Base-by-base conservation (phyloP, 2,329 filamentous ascomycete genomes). In the Fusarium solani-melongenae region DNA sequence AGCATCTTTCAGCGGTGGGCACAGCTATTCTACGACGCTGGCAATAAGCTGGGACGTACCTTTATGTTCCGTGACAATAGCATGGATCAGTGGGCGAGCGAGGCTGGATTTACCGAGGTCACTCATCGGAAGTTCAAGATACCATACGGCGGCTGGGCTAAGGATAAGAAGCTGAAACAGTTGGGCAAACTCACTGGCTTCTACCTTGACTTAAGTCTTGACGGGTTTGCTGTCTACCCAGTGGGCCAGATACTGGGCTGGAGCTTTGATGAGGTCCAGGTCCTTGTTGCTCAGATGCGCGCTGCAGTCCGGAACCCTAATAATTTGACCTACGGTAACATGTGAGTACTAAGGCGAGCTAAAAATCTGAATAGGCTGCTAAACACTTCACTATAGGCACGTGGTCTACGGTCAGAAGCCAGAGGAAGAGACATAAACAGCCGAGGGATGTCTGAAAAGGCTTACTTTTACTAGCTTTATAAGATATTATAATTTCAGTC, bases 11-110 rank as follows among this genome's bases (percentile, higher is more conserved):
- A 33, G 31, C 31, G 31, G 41, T 70, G 67, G 67, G 64, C 67
- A 5, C 63, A 67, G 60, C 55, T 70, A 2, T 70, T 70, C 41
- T 67, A 63, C 36, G 64, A 67, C 44, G 67, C 67, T 10, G 64
- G 64, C 4, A 60, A 70, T 7, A 64, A 70, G 15, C n/a, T 67
- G 9, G 60, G 64, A 2, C 59, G 67, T 12, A 67, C 67, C 6
- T 70, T 70, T n/a, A 57, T 27, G 11, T n/a, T 67, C 55, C 41
- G 55, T 6, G 59, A 70, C 22, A 60, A 61, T 4, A 67, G 36
- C 15, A 70, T 70, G 60, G 36, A 58, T 12, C n/a, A 44, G 5
- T 64, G 41, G 41, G 41, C 41, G 15, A 46, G 22, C 22, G 41
- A 46, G 11, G 41, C 41, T 14, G 41, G 41, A 8, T 46, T 46